Conservation (phyloP, 2,329 filamentous ascomycete species). For the Fusarium penzigii region DNA sequence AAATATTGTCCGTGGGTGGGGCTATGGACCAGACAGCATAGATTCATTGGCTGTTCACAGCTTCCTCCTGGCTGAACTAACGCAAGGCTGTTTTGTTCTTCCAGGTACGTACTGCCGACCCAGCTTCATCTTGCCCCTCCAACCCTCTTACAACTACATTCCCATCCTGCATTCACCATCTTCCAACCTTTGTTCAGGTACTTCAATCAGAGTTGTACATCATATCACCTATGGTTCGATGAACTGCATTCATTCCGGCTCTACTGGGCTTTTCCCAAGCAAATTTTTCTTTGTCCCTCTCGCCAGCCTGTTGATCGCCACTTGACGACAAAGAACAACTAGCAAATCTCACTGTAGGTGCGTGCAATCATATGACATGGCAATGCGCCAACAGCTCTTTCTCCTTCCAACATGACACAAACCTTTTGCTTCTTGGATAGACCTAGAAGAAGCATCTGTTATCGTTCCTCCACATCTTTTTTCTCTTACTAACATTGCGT, state of each 20-base stretch:
- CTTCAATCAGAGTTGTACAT: neutral
- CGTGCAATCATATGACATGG: neutral
- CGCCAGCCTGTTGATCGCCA: neutral
- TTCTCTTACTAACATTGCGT: slow-evolving; percentile 7
- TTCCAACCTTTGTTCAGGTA: neutral
- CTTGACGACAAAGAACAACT: neutral
- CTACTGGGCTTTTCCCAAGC: no score
- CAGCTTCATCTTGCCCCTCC: slow-evolving; percentile 23
- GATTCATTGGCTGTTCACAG: slow-evolving; percentile 2
- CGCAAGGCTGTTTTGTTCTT: slow-evolving; percentile 20
- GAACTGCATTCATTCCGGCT: neutral
- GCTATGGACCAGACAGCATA: no score
- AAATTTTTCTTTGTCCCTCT: neutral
- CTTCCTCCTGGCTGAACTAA: slow-evolving; percentile 1
- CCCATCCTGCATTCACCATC: slow-evolving; percentile 3
- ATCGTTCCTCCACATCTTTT: neutral
- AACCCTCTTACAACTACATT: slow-evolving; percentile 24
- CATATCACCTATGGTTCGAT: neutral
- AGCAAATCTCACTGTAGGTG: neutral
- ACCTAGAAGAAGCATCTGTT: no score
- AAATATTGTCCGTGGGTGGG: no score
- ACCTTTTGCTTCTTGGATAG: no score
- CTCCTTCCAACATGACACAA: no score
- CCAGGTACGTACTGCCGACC: slow-evolving; percentile 8
- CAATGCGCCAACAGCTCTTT: neutral